phyloP scores from a whole-genome alignment of 768 basidiomycete genomes.

The Coprinellus micaceus region DNA sequence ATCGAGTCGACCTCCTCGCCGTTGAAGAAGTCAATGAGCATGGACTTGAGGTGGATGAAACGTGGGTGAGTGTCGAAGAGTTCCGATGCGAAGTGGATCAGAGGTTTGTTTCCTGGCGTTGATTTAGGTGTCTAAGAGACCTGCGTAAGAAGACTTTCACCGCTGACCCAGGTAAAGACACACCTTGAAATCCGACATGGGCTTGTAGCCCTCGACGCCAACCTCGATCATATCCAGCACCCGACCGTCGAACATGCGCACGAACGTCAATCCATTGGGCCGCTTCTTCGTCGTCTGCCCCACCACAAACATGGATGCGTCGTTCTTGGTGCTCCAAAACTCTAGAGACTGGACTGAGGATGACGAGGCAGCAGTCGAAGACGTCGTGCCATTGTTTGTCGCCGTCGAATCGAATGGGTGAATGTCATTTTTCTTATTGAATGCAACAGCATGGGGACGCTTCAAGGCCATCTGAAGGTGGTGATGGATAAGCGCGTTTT shows the following conservation, averaged over 20 bases:
- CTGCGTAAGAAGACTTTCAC: not conserved
- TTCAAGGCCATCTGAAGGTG: constrained; percentile 84
- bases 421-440: constrained; percentile 89
- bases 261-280: constrained; percentile 82
- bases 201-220: constrained; percentile 76
- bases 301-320: constrained; percentile 85
- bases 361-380: constrained; percentile 12
- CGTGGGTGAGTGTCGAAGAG: constrained; percentile 94
- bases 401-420: constrained; percentile 75
- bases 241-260: constrained; percentile 79
- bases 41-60: constrained; percentile 86
- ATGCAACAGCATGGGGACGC: constrained; percentile 84
- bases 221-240: constrained; percentile 95
- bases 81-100: constrained; percentile 94
- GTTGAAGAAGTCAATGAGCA: constrained; percentile 89
- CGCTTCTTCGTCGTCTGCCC: constrained; percentile 94
- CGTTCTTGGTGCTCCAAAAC: constrained; percentile 94
- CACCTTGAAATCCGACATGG: constrained; percentile 85
- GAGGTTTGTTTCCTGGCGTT: constrained; percentile 82
- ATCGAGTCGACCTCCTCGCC: constrained; percentile 82
- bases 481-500: not conserved
- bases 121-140: constrained; percentile 75
- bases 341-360: constrained; percentile 57
- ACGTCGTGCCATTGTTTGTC: not conserved
- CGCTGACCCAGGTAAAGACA: constrained; percentile 18